These are phyloP conservation scores for Nigrospora oryzae DNA, from an alignment of 2,329 filamentous ascomycete species.

Conservation along the genomic window DNA sequence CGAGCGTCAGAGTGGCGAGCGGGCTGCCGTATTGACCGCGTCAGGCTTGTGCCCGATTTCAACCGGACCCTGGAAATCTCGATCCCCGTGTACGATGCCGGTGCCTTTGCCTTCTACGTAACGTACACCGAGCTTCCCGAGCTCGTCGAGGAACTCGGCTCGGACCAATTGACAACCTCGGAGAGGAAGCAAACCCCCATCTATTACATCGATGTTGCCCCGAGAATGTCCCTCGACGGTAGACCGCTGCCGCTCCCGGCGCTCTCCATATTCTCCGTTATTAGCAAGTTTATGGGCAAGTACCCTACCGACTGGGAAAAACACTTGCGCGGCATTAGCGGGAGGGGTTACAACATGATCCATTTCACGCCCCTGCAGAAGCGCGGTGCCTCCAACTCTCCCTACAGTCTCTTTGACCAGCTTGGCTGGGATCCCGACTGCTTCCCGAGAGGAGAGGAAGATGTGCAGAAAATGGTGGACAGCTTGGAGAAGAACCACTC, in stretches of 20 bases:
- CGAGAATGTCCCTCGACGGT: conserved; percentile 66
- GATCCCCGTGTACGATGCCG: conserved; percentile 71
- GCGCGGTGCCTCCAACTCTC: conserved; percentile 85
- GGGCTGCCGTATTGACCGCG: conserved; percentile 2
- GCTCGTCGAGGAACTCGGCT: conserved; percentile 50
- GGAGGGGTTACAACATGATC: conserved; percentile 96
- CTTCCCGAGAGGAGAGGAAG: conserved; percentile 79
- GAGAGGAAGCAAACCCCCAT: conserved; percentile 60
- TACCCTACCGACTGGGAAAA: conserved; percentile 86
- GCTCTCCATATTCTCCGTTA: conserved; percentile 83
- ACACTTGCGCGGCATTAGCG: conserved; percentile 79
- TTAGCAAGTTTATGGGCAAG: conserved; percentile 97
- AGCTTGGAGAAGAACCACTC: conserved; percentile 81
- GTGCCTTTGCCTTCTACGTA: conserved; percentile 90
- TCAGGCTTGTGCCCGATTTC: conserved; percentile 82
- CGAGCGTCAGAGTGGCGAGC: background rate
- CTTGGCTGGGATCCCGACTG: conserved; percentile 71
- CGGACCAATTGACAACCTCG: conserved; percentile 35
- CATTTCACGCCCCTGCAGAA: conserved; percentile 94
- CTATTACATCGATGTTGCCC: conserved; percentile 93
- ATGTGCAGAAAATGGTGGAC: conserved; percentile 67
- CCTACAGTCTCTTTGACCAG: conserved; percentile 95
- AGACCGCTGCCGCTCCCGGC: conserved; percentile 73
- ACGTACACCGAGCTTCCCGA: conserved; percentile 83
- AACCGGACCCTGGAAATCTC: conserved; percentile 87